Evolutionary conservation across 352 stramenopile species (phyloP), one percentile per base, ranked within the genome.

Genomic region (Aphanomyces stellatus): DNA sequence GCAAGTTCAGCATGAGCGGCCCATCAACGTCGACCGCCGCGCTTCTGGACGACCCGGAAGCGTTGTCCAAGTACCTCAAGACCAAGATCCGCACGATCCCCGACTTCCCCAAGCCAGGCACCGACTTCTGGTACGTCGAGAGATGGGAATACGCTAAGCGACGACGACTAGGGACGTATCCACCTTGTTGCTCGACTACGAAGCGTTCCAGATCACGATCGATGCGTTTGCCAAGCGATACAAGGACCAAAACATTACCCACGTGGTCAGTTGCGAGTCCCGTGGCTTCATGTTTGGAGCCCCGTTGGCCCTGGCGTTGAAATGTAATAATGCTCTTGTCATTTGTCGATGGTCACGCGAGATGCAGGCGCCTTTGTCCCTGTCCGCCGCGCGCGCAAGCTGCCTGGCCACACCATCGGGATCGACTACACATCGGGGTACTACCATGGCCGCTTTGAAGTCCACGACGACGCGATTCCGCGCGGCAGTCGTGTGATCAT

Each of bases 251-350:
- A 41, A 72, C 35, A 81, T 93, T 77, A 88, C 85, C 6, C 82
- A 93, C 72, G 68, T 93, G n/a, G 85, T 90, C 28, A 91, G 85
- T 69, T 87, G 74, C 62, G 82, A 93, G 65, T 85, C 82, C 34
- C 76, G 85, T 55, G 82, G 85, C 3, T 91, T 93, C 62, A 90
- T 93, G 74, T 93, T 93, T 53, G 85, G 82, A 0, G 77, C 85
- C 11, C 85, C 85, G 31, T 65, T 93, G 51, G 85, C 85, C 19
- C 70, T 93, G 13, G 85, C 82, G 33, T 71, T 91, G 10, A 70
- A 70, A 53, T 70, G 63, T 67, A 67, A 40, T 48, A 15, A 48
- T 62, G 25, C 1, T 3, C 11, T n/a, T 3, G 2, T 56, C 59
- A 24, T 19, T 19, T 15, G 40, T 73, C 76, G 7, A 28, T 30